phyloP scores from a whole-genome alignment of 2,329 filamentous ascomycete species.

The Sarocladium kiliense region DNA sequence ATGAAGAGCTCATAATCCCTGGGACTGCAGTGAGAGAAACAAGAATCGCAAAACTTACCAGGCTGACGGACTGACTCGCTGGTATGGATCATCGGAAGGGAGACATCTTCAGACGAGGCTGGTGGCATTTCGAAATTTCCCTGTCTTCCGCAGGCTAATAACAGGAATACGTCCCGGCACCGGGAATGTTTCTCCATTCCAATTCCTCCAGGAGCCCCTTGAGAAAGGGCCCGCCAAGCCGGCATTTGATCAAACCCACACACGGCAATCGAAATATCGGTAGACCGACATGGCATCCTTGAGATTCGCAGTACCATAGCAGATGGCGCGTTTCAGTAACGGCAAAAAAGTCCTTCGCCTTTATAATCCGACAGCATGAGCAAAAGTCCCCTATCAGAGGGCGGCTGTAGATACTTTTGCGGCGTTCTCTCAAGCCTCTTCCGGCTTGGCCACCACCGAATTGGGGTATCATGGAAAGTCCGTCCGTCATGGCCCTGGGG shows the following conservation, averaged over 20 bases:
- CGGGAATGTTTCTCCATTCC: slow-evolving; percentile 3
- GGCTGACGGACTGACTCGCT: neutral
- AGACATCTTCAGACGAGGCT: neutral
- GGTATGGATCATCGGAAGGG: slow-evolving; percentile 5
- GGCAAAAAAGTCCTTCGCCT: neutral
- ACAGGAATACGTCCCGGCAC: neutral
- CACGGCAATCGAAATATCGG: neutral
- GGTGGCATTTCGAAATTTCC: neutral
- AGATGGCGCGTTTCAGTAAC: neutral
- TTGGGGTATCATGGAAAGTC: neutral
- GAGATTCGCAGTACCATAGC: neutral
- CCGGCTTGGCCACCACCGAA: no score
- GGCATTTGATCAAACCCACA: neutral
- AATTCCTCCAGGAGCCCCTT: neutral
- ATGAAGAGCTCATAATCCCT: neutral
- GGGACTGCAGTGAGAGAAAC: neutral
- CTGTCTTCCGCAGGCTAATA: neutral
- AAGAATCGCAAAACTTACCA: neutral
- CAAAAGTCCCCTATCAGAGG: neutral
- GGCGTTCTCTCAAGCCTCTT: no score
- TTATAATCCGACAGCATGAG: neutral
- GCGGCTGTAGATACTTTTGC: neutral
- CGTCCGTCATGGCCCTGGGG: neutral
- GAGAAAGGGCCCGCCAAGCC: neutral
- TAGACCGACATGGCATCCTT: neutral